Percentiles rank a stretch among this genome's conserved stretches.
phyloP scores from a whole-genome alignment of 192 early-diverging fungal species.

The Linnemannia elongata region DNA sequence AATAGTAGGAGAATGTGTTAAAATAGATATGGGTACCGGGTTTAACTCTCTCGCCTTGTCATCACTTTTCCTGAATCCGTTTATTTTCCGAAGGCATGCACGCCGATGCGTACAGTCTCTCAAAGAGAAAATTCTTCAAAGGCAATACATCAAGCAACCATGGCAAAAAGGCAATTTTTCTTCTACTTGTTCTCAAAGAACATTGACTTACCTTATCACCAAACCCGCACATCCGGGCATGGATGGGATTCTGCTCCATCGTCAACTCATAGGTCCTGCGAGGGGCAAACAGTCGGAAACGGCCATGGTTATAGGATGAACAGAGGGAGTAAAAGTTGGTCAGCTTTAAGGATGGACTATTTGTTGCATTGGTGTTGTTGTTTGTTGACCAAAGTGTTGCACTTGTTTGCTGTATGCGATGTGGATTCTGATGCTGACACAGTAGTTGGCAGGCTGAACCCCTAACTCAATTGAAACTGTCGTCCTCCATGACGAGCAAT shows the following conservation, averaged over 20 bases:
- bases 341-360: background rate
- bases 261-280: conserved; percentile 55
- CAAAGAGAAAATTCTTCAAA: background rate
- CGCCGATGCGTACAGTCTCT: background rate
- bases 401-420: background rate
- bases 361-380: background rate
- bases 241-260: conserved; percentile 76
- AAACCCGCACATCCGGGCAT: conserved; percentile 77
- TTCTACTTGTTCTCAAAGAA: background rate
- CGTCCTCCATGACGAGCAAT: background rate
- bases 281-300: background rate
- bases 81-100: background rate
- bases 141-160: background rate
- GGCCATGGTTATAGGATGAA: background rate
- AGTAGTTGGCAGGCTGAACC: background rate
- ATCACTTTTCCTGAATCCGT: background rate
- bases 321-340: background rate
- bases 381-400: background rate
- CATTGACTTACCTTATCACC: conserved; percentile 62
- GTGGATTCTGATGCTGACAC: background rate
- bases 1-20: background rate
- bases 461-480: background rate
- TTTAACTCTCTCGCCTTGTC: background rate
- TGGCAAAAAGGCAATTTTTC: background rate
- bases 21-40: background rate